phyloP scores from a whole-genome alignment of 495 filamentous ascomycete genomes.

The Hypoxylon rickii region DNA sequence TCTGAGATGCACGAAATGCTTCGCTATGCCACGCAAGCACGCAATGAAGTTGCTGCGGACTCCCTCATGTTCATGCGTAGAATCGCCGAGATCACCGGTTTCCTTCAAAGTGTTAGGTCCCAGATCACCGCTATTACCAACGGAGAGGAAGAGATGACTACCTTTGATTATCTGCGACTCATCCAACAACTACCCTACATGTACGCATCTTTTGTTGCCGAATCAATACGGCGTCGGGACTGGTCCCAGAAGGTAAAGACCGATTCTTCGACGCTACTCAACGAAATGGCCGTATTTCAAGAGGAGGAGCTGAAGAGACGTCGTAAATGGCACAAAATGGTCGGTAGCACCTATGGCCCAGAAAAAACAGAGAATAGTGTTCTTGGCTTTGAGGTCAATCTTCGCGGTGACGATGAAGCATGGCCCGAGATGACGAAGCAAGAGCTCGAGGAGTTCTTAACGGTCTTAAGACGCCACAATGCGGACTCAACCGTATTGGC shows the following conservation, averaged over 20 bases:
- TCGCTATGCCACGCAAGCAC: constrained; percentile 63
- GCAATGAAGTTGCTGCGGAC: constrained; percentile 61
- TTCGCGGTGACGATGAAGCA: constrained; percentile 75
- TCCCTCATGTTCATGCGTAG: constrained; percentile 74
- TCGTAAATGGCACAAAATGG: constrained; percentile 85
- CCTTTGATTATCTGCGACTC: constrained; percentile 74
- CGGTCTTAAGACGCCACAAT: constrained; percentile 59
- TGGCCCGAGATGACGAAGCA: constrained; percentile 71
- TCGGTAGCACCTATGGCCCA: constrained; percentile 61
- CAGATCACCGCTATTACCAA: constrained; percentile 74
- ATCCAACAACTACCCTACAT: constrained; percentile 81
- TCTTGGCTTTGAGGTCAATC: constrained; percentile 80
- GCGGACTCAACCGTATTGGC: constrained; percentile 50
- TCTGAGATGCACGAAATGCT: constrained; percentile 76
- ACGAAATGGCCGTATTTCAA: constrained; percentile 86
- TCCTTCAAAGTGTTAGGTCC: constrained; percentile 68
- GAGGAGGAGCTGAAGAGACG: constrained; percentile 89
- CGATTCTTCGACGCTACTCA: constrained; percentile 81
- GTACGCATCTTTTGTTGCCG: constrained; percentile 86
- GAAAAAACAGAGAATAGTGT: constrained; percentile 54
- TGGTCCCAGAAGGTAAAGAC: constrained; percentile 87
- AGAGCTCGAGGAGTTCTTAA: constrained; percentile 70
- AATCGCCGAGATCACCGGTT: constrained; percentile 76
- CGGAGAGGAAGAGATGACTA: constrained; percentile 65
- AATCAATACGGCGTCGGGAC: constrained; percentile 82